phyloP scores from a whole-genome alignment of 257 asterid species.

The Solanum verrucosum region DNA sequence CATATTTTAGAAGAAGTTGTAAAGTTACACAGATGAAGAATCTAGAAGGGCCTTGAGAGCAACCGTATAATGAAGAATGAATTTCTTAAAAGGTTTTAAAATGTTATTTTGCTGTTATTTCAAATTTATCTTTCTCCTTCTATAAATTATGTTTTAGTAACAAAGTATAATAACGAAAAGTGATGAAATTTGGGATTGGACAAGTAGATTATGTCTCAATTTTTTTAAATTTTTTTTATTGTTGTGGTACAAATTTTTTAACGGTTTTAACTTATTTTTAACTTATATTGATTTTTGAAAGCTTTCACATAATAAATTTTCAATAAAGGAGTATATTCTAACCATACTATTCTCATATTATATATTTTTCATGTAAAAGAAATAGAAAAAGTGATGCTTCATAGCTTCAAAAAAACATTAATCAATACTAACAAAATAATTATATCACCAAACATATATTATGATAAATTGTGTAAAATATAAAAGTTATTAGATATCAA shows the following conservation, averaged over 20 bases:
- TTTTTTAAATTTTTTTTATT: too few species aligned
- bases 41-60: background rate
- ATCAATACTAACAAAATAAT: too few species aligned
- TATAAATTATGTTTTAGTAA: too few species aligned
- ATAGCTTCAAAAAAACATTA: background rate
- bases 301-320: background rate
- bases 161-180: background rate
- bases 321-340: background rate
- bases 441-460: background rate
- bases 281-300: too few species aligned
- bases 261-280: background rate
- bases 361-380: background rate
- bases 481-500: too few species aligned
- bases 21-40: background rate
- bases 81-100: background rate
- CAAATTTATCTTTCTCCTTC: background rate
- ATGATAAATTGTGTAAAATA: too few species aligned
- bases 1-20: background rate
- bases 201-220: background rate
- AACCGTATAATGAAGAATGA: background rate
- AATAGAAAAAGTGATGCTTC: background rate
- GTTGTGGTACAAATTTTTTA: too few species aligned
- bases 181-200: too few species aligned
- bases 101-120: too few species aligned
- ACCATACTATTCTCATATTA: background rate